A percentile compares a stretch with the other conserved stretches of the same genome.
Conservation (phyloP, 2,329 filamentous ascomycete species). For the Phyllosticta capitalensis region DNA sequence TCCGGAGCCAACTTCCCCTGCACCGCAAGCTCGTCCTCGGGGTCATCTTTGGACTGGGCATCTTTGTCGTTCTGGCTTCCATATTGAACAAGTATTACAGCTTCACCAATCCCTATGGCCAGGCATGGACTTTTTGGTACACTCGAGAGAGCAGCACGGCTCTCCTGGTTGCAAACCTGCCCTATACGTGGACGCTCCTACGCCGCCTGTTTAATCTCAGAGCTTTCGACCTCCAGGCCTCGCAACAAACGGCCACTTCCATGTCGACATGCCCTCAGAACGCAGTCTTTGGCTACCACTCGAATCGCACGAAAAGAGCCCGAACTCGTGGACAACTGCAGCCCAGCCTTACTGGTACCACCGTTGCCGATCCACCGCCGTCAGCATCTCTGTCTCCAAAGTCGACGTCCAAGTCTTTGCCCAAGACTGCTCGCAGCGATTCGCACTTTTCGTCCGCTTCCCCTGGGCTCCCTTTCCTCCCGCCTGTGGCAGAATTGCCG, state of each 20-base stretch:
- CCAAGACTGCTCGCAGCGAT: not conserved
- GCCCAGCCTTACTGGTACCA: not conserved
- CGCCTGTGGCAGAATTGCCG: not conserved
- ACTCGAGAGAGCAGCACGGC: slow-evolving; percentile 46
- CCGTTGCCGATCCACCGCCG: not conserved
- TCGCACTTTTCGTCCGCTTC: not conserved
- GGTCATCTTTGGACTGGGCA: slow-evolving; percentile 42
- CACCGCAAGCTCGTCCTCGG: slow-evolving; percentile 41
- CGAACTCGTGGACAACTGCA: not conserved
- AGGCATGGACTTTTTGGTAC: slow-evolving; percentile 41
- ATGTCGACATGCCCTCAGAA: not conserved
- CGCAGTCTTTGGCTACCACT: not conserved
- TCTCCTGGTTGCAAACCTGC: slow-evolving; percentile 45
- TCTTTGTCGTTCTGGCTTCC: slow-evolving; percentile 34
- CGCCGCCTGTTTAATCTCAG: slow-evolving; percentile 37
- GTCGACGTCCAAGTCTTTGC: not conserved
- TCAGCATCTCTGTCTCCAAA: not conserved
- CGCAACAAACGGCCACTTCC: not conserved
- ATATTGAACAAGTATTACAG: slow-evolving; percentile 42
- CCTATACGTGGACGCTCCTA: slow-evolving; percentile 43
- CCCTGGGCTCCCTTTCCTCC: not conserved
- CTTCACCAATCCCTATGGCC: slow-evolving; percentile 30
- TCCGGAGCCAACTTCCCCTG: slow-evolving; percentile 25
- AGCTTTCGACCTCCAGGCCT: slow-evolving; percentile 16
- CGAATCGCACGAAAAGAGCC: slow-evolving; percentile 2